phyloP scores from a whole-genome alignment of 371 early-diverging fungal species.

The Saksenaea oblongispora region DNA sequence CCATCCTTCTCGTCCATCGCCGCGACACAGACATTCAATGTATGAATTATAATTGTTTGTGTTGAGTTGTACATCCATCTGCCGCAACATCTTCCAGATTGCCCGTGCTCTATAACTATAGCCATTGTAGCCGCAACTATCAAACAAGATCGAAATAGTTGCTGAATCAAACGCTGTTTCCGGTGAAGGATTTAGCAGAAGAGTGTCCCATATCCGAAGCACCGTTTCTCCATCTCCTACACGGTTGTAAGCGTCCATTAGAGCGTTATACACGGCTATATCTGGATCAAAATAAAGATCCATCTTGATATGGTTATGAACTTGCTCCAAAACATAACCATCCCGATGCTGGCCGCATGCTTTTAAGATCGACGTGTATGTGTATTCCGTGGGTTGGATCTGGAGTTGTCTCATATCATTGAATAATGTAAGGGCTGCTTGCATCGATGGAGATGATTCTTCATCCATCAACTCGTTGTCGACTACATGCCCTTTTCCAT shows the following conservation, averaged over 20 bases:
- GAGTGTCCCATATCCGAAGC: constrained; percentile 41
- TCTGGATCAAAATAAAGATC: constrained; percentile 46
- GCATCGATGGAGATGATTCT: constrained; percentile 30
- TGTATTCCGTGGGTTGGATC: constrained; percentile 39
- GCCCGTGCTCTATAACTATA: constrained; percentile 17
- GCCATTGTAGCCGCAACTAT: constrained; percentile 34
- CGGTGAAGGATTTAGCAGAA: constrained; percentile 13
- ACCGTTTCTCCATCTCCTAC: constrained; percentile 27
- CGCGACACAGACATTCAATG: constrained; percentile 47
- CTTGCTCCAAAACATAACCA: constrained; percentile 28
- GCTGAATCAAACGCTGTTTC: constrained; percentile 19
- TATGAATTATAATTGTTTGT: constrained; percentile 48
- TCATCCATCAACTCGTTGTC: constrained; percentile 22
- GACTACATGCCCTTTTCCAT: constrained; percentile 18
- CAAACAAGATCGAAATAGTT: constrained; percentile 22
- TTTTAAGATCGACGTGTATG: constrained; percentile 34
- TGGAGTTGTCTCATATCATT: constrained; percentile 47
- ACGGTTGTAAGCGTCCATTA: constrained; percentile 43
- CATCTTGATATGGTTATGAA: constrained; percentile 47
- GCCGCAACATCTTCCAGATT: constrained; percentile 35
- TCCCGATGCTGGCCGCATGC: constrained; percentile 36
- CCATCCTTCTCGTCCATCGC: constrained; percentile 27
- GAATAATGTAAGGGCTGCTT: constrained; percentile 36
- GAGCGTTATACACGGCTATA: constrained; percentile 31
- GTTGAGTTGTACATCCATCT: constrained; percentile 22